Conservation (phyloP, 306 rosid species). For the Cicer judaicum region DNA sequence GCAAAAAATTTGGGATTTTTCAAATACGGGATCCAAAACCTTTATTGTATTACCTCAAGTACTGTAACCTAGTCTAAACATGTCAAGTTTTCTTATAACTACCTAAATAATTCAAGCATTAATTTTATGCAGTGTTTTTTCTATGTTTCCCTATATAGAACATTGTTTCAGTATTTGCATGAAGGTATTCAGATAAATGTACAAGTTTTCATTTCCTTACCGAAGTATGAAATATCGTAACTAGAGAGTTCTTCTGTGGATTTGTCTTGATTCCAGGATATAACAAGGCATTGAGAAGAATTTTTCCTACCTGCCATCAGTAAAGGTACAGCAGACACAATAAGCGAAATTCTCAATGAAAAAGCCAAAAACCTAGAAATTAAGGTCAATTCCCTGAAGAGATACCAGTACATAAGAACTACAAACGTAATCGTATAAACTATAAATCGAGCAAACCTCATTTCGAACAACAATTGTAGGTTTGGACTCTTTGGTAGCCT, state of each 20-base stretch:
- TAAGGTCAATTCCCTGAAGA: conserved; percentile 4
- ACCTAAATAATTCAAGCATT: conserved; percentile 12
- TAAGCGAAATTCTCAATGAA: conserved; percentile 6
- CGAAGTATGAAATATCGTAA: conserved; percentile 91
- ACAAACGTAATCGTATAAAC: not conserved
- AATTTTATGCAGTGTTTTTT: not conserved
- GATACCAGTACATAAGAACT: not conserved
- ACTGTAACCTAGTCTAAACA: conserved; percentile 28
- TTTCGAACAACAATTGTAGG: conserved; percentile 92
- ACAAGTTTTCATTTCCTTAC: conserved; percentile 52
- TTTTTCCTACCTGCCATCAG: conserved; percentile 79
- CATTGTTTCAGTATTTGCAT: conserved; percentile 14
- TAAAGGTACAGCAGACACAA: conserved; percentile 42
- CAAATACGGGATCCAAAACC: not conserved
- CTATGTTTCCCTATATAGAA: conserved; percentile 1
- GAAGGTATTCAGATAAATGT: conserved; percentile 8
- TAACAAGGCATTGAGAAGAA: conserved; percentile 87
- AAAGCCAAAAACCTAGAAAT: not conserved
- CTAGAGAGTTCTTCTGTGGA: conserved; percentile 86
- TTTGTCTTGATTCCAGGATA: conserved; percentile 96
- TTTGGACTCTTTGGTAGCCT: conserved; percentile 94
- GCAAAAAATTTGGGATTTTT: not conserved
- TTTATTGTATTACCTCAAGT: not conserved
- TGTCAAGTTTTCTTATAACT: conserved; percentile 29
- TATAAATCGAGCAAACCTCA: conserved; percentile 62